Percentiles rank a stretch among this genome's conserved stretches.
phyloP scores from a whole-genome alignment of 2,329 filamentous ascomycete species.

The Biscogniauxia sp. region DNA sequence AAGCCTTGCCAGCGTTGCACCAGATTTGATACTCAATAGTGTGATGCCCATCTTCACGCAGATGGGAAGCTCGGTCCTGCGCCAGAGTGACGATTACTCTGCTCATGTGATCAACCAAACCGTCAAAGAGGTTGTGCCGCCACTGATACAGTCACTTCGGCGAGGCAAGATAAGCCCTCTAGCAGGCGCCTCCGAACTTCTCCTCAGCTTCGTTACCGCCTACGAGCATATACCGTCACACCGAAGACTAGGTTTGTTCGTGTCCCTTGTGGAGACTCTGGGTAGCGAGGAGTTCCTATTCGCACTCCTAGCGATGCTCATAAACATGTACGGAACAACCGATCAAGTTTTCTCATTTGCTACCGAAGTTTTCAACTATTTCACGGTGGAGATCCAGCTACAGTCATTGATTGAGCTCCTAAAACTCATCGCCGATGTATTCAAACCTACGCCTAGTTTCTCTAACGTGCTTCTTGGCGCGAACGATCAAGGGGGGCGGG shows the following conservation, averaged over 20 bases:
- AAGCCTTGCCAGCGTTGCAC: conserved; percentile 79
- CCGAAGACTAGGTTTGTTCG: conserved; percentile 77
- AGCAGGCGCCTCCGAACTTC: conserved; percentile 79
- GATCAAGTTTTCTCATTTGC: conserved; percentile 73
- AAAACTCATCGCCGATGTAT: conserved; percentile 70
- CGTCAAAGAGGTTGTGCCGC: conserved; percentile 89
- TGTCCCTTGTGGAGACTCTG: conserved; percentile 79
- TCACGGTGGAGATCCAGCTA: conserved; percentile 73
- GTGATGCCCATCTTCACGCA: conserved; percentile 99
- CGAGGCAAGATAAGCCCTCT: conserved; percentile 76
- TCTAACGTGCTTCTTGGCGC: conserved; percentile 69
- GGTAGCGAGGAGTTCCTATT: conserved; percentile 85
- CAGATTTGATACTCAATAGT: conserved; percentile 89
- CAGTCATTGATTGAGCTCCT: conserved; percentile 75
- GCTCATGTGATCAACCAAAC: conserved; percentile 95
- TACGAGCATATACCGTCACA: conserved; percentile 95
- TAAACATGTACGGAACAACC: conserved; percentile 82
- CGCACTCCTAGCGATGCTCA: conserved; percentile 81
- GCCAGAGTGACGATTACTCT: conserved; percentile 94
- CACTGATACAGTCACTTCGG: conserved; percentile 80
- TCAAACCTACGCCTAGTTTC: conserved; percentile 70
- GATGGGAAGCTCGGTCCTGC: conserved; percentile 87
- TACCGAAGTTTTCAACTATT: conserved; percentile 68
- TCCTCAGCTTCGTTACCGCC: conserved; percentile 94
- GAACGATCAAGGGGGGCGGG: conserved; percentile 45